phyloP scores from a whole-genome alignment of 129 eudicot species.

The Pulicaria dysenterica region DNA sequence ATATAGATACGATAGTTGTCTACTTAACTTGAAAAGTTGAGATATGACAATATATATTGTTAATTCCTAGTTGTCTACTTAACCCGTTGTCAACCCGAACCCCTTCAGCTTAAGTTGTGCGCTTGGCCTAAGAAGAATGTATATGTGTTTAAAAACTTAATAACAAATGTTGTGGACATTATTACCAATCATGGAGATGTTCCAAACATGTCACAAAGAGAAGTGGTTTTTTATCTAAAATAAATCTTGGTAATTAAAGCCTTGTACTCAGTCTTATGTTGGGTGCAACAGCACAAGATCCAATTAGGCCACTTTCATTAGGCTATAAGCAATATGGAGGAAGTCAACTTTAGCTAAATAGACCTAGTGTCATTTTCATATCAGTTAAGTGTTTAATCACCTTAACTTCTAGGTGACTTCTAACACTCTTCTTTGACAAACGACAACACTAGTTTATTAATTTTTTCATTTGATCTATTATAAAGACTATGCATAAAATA shows the following conservation, averaged over 20 bases:
- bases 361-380: constrained; percentile 42
- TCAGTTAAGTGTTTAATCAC: constrained; percentile 33
- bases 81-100: too few species aligned
- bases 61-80: too few species aligned
- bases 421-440: constrained; percentile 31
- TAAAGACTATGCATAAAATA: too few species aligned
- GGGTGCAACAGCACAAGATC: constrained; percentile 35
- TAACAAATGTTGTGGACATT: constrained; percentile 30
- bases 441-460: not conserved
- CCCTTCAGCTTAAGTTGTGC: too few species aligned
- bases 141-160: constrained; percentile 28
- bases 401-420: constrained; percentile 27
- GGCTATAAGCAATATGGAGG: constrained; percentile 34
- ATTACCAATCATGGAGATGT: constrained; percentile 26
- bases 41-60: not conserved
- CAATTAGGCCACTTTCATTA: constrained; percentile 41
- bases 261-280: constrained; percentile 29
- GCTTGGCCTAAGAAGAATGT: too few species aligned
- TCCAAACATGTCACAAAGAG: constrained; percentile 22
- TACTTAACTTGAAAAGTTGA: too few species aligned
- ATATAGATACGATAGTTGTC: too few species aligned
- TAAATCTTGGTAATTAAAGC: constrained; percentile 15
- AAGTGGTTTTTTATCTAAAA: constrained; percentile 15
- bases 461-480: too few species aligned
- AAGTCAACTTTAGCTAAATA: constrained; percentile 40